These are phyloP conservation scores for Candida freyschussii DNA, from an alignment of 1,139 yeast species.

Conservation along the genomic window DNA sequence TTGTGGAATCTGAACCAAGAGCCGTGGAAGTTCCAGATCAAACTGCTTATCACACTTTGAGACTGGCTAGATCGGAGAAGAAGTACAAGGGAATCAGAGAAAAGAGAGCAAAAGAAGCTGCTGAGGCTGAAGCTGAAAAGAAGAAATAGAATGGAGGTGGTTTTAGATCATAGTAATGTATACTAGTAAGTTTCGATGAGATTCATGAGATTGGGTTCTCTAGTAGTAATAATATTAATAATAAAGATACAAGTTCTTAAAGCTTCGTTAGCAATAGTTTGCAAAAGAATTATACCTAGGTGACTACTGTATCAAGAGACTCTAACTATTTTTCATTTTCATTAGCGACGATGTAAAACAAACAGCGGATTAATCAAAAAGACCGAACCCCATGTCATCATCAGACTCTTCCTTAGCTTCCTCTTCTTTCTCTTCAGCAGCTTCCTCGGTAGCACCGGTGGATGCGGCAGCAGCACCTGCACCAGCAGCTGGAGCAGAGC, in stretches of 20 bases:
- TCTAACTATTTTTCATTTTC: too few relatives aligned
- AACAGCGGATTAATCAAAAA: slow-evolving; percentile 52
- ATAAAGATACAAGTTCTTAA: too few relatives aligned
- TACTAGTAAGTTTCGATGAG: too few relatives aligned
- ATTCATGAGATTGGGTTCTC: too few relatives aligned
- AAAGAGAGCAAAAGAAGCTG: slow-evolving; percentile 94
- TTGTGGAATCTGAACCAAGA: slow-evolving; percentile 74
- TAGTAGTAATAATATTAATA: too few relatives aligned
- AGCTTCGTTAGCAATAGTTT: too few relatives aligned
- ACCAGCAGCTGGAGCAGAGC: slow-evolving; percentile 58
- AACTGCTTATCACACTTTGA: slow-evolving; percentile 93
- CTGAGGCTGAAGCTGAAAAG: slow-evolving; percentile 99
- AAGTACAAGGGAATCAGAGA: slow-evolving; percentile 93
- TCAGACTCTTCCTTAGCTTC: slow-evolving; percentile 51
- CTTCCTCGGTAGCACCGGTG: slow-evolving; percentile 61
- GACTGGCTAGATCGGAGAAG: slow-evolving; percentile 93
- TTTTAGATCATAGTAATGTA: too few relatives aligned
- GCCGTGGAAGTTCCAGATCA: slow-evolving; percentile 89
- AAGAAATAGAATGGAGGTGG: too few relatives aligned
- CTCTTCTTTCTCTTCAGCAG: slow-evolving; percentile 48
- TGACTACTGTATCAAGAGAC: too few relatives aligned
- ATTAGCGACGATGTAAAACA: too few relatives aligned
- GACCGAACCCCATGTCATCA: slow-evolving; percentile 84
- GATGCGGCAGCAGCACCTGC: slow-evolving; percentile 53
- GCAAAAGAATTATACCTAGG: too few relatives aligned